These are phyloP conservation scores for Populus alba DNA, from an alignment of 345 rosid genomes.

Conservation along the genomic window DNA sequence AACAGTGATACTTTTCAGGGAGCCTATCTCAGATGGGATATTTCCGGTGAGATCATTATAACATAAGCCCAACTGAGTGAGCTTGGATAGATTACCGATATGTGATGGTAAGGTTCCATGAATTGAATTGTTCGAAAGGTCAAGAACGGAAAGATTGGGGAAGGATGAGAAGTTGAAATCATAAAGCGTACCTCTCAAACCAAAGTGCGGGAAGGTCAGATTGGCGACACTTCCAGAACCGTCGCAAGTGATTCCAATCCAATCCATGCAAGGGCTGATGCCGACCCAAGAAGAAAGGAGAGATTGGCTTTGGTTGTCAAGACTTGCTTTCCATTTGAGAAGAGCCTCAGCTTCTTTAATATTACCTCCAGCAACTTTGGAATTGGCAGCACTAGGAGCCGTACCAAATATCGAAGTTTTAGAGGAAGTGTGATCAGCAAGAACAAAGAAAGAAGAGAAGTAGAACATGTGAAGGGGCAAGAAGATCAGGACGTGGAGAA, in stretches of 20 bases:
- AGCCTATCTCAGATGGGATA: background rate
- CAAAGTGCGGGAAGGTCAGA: background rate
- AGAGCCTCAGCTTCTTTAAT: too few relatives aligned
- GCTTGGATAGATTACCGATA: background rate
- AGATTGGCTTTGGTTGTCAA: too few relatives aligned
- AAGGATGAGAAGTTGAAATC: background rate
- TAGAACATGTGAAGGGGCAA: too few relatives aligned
- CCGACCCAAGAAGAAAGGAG: background rate
- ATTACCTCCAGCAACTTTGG: too few relatives aligned
- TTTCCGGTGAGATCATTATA: background rate
- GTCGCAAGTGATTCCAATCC: background rate
- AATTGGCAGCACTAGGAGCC: too few relatives aligned
- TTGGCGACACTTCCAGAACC: background rate
- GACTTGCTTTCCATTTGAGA: too few relatives aligned
- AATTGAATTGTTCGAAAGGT: background rate
- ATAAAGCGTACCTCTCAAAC: conserved; percentile 13
- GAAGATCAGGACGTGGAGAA: too few relatives aligned
- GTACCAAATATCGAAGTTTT: too few relatives aligned
- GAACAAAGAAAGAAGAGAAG: too few relatives aligned
- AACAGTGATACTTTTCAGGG: background rate
- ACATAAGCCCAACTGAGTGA: background rate
- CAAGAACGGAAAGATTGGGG: background rate
- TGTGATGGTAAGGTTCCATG: conserved; percentile 7
- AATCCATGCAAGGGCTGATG: background rate
- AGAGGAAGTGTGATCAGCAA: too few relatives aligned